Base-by-base conservation (phyloP, 1,284 basidiomycete genomes). In the Porogramme epimiltina region DNA sequence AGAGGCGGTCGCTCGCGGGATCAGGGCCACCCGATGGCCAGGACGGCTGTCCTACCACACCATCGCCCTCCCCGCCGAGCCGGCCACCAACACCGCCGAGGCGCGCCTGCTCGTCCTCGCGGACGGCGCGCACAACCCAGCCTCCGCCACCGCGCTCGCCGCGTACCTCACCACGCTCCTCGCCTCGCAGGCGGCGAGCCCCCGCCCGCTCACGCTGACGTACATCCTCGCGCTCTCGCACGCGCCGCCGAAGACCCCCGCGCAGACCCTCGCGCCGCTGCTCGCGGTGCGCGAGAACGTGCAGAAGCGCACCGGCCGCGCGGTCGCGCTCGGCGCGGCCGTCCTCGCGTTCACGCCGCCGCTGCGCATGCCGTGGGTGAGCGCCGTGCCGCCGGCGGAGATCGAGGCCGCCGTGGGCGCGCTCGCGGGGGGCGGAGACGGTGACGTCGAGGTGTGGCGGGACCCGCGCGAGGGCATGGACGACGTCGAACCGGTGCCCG, bases 51-150 rank as follows among this genome's bases (percentile, higher is more conserved):
- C 89, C 0, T 98, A 82, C 70, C 76, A 85, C 60, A 59, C 61
- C 13, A 58, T 73, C 38, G 42, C 59, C 10, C 40, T 65, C 9
- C 51, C 62, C 3, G 73, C 47, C 18, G 28, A 16, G 10, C 31
- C 36, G 18, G 19, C 36, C 45, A 3, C 36, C 2, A 18, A 9
- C 25, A 28, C 24, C 19, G 15, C 24, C 23, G 11, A 33, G 43
- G 15, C 52, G 16, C 47, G 49, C 36, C 59, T 75, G 3, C 64
- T 74, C 4, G 71, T 95, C 4, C 78, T 99, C 6, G 87, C 89
- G 2, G 97, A 99, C 65, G 97, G 97, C 3, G 96, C 97, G 1
- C 97, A 99, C 68, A 99, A 99, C 65, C 74, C 85, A n/a, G 86
- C 91, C 4, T 95, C 94, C 0, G 81, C 93, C 0, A 59, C 68